Base-by-base conservation (phyloP, 2,329 filamentous ascomycete genomes). In the Triangularia verruculosa region DNA sequence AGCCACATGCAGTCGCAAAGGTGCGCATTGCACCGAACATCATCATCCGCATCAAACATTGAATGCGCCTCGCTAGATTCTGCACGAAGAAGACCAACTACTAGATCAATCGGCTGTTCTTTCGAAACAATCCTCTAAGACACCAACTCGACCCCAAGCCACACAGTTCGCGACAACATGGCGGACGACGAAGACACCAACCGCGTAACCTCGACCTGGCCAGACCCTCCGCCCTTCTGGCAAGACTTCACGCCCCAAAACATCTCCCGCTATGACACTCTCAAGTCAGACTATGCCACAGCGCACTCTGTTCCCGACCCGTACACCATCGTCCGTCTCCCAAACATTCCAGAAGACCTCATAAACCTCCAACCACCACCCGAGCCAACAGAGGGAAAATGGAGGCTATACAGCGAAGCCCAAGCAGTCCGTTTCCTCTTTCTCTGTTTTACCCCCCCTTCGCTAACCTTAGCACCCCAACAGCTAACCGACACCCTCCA, bases 171-270 rank as follows among this genome's bases (percentile, higher is more conserved):
- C 52, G 24, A 61, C 17, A 17, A 4, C 56, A 64, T 56, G 51
- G 51, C 51, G 22, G 51, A 54, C 2, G 78, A 77, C 63, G 72
- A 77, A 9, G 78, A 78, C 61, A 78, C 80, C 54, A 76, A 77
- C 8, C 71, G 74, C 51, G 78, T 80, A 55, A 76, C 83, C 70
- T 82, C 87, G 25, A 86, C 89, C 47, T 97, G 93, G 74, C 94
- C 95, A 24, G 86, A 90, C 59, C 95, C 95, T 25, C 95, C 95
- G 25, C 88, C 89, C 0, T 96, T 97, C 78, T 98, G 91, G 88
- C 89, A 89, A 69, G 84, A 91, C 74, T 98, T 98, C 77, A 97
- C 92, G 0, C 76, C 86, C 2, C 86, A 89, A 27, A 96, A 94
- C 72, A 72, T 91, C 59, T 78, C 85, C 13, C 86, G 86, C 3